These are phyloP conservation scores for Backusella liffmaniae DNA, from an alignment of 192 early-diverging fungal species.

Conservation along the genomic window DNA sequence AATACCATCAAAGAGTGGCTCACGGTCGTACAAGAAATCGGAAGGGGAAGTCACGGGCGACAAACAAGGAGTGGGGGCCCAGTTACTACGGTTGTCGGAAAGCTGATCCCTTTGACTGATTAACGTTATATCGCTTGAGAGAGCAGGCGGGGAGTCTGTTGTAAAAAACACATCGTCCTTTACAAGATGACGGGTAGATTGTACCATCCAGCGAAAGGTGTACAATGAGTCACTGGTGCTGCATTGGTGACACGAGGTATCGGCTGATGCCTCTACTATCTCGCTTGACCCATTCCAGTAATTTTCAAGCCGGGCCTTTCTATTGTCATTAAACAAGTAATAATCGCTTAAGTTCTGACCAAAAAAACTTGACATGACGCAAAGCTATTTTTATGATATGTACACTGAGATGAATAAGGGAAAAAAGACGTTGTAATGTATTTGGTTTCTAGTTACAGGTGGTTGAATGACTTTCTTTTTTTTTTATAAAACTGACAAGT, in stretches of 20 bases:
- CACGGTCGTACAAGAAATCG: constrained; percentile 18
- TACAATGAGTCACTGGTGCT: not conserved
- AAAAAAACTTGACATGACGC: not conserved
- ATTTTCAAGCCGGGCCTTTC: not conserved
- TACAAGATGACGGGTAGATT: constrained; percentile 5
- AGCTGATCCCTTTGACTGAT: not conserved
- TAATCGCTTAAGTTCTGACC: not conserved
- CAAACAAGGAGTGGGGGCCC: constrained; percentile 15
- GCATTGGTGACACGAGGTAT: constrained; percentile 8
- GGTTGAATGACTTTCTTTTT: not conserved
- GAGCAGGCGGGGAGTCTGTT: not conserved
- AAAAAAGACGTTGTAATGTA: not conserved
- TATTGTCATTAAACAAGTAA: constrained; percentile 1
- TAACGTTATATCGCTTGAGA: not conserved
- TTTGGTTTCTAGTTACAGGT: not conserved
- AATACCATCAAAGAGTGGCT: constrained; percentile 27
- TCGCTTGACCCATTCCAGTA: not conserved
- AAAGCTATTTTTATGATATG: not conserved
- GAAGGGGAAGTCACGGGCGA: constrained; percentile 25
- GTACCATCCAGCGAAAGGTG: constrained; percentile 4
- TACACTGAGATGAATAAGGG: not conserved
- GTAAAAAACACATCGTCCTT: constrained; percentile 20
- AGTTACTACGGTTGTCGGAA: constrained; percentile 5
- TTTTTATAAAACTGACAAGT: not conserved
- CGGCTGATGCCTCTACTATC: constrained; percentile 2